Conservation (phyloP, 192 early-diverging fungal genomes). For the Paraglomus occultum region DNA sequence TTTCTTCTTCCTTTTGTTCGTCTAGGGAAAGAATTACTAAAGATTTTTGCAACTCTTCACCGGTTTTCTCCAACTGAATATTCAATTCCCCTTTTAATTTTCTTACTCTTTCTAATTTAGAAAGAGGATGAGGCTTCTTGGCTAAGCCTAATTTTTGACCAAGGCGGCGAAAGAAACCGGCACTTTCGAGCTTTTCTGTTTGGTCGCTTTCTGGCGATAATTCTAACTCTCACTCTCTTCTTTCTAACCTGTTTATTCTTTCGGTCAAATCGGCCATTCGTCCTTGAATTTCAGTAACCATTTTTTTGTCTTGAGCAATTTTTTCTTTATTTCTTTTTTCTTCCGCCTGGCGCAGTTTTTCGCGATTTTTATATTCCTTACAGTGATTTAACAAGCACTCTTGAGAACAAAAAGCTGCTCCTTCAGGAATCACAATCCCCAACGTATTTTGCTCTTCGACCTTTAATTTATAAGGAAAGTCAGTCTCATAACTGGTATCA, state of each 20-base stretch:
- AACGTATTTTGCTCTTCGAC: constrained; percentile 2
- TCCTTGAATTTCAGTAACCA: constrained; percentile 6
- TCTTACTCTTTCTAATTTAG: constrained; percentile 18
- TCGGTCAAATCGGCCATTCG: not conserved
- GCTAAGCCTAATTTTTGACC: constrained; percentile 3
- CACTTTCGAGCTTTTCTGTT: not conserved
- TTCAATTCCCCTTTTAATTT: constrained; percentile 7
- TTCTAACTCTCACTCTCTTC: constrained; percentile 4
- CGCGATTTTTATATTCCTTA: constrained; percentile 6
- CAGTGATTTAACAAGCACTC: not conserved
- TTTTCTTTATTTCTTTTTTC: constrained; percentile 24
- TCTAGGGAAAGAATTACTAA: constrained; percentile 10
- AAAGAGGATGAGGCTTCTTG: constrained; percentile 11
- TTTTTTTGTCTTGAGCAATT: constrained; percentile 2
- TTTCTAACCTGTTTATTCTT: constrained; percentile 19
- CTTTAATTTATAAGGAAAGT: constrained; percentile 13
- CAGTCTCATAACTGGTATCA: not conserved
- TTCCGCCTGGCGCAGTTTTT: constrained; percentile 4
- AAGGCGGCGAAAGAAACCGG: constrained; percentile 7
- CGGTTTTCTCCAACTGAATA: not conserved
- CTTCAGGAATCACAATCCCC: not conserved
- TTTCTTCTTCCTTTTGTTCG: constrained; percentile 13
- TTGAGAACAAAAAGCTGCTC: constrained; percentile 9
- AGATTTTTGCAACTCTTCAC: constrained; percentile 10
- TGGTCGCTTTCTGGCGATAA: not conserved